Percentiles rank a stretch among this genome's conserved stretches.
These are phyloP conservation scores for Wickerhamiella sorbophila DNA, from an alignment of 805 yeast species.

Conservation along the genomic window DNA sequence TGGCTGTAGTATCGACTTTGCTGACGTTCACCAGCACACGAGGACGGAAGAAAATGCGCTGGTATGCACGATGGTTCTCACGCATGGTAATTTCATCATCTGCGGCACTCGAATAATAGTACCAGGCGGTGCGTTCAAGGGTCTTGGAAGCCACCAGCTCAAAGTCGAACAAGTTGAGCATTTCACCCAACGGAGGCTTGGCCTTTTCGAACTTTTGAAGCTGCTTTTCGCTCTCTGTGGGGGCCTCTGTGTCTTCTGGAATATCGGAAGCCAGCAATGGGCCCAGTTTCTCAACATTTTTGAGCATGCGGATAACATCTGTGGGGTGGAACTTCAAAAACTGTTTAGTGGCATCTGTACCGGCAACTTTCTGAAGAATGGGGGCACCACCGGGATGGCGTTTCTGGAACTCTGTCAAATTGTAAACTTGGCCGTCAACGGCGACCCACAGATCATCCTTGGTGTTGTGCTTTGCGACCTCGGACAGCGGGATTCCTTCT, in stretches of 20 bases:
- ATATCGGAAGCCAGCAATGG: slow-evolving; percentile 21
- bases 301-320: slow-evolving; percentile 58
- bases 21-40: slow-evolving; percentile 66
- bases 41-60: slow-evolving; percentile 78
- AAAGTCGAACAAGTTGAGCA: slow-evolving; percentile 72
- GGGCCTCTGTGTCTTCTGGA: slow-evolving; percentile 24
- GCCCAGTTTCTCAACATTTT: slow-evolving; percentile 49
- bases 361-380: slow-evolving; percentile 43
- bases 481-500: slow-evolving; percentile 13
- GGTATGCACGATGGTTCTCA: slow-evolving; percentile 84
- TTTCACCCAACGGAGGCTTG: slow-evolving; percentile 55
- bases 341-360: slow-evolving; percentile 66
- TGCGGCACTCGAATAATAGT: slow-evolving; percentile 80
- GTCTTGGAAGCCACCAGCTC: slow-evolving; percentile 74
- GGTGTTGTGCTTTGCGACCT: slow-evolving; percentile 39
- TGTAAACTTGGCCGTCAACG: slow-evolving; percentile 64
- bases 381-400: slow-evolving; percentile 51
- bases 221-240: slow-evolving; percentile 31
- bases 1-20: slow-evolving; percentile 53
- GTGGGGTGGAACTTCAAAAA: slow-evolving; percentile 85
- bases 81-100: slow-evolving; percentile 86
- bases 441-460: slow-evolving; percentile 71
- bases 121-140: slow-evolving; percentile 73
- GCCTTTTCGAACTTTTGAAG: slow-evolving; percentile 28
- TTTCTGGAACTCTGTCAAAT: slow-evolving; percentile 48